phyloP scores from a whole-genome alignment of 768 basidiomycete genomes.

The Podaxis mareebaensis region DNA sequence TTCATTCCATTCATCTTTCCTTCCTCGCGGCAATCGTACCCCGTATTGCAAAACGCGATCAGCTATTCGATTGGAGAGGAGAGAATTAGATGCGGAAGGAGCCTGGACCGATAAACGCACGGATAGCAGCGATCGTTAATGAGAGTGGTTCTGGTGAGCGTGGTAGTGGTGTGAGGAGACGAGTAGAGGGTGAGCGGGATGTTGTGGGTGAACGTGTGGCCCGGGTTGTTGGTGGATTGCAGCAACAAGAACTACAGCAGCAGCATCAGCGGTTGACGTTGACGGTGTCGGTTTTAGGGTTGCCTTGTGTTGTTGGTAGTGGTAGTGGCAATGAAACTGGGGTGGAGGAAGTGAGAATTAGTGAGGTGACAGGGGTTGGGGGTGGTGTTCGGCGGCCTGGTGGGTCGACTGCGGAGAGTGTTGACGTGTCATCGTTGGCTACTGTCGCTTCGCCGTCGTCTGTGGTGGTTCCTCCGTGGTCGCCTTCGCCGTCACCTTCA shows the following conservation, averaged over 20 bases:
- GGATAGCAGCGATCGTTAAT: constrained; percentile 11
- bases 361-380: background rate
- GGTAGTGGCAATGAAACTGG: constrained; percentile 7
- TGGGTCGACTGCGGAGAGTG: background rate
- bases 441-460: background rate
- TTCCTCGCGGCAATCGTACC: too few relatives aligned
- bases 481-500: constrained; percentile 3
- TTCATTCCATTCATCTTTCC: too few relatives aligned
- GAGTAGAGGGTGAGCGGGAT: background rate
- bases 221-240: constrained; percentile 8
- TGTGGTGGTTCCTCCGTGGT: background rate
- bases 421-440: background rate
- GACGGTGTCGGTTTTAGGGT: background rate
- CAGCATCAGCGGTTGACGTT: constrained; percentile 2
- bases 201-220: constrained; percentile 9
- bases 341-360: background rate
- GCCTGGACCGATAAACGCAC: constrained; percentile 9
- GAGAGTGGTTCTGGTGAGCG: background rate
- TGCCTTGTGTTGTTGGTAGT: constrained; percentile 3
- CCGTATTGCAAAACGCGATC: too few relatives aligned
- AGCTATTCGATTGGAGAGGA: too few relatives aligned
- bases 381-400: background rate
- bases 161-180: background rate
- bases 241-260: constrained; percentile 1
- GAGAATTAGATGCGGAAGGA: constrained; percentile 8